A percentile compares a stretch with the other conserved stretches of the same genome.
Evolutionary conservation across 495 filamentous ascomycete genomes (phyloP).

Genomic region (Articulospora tetracladia): DNA sequence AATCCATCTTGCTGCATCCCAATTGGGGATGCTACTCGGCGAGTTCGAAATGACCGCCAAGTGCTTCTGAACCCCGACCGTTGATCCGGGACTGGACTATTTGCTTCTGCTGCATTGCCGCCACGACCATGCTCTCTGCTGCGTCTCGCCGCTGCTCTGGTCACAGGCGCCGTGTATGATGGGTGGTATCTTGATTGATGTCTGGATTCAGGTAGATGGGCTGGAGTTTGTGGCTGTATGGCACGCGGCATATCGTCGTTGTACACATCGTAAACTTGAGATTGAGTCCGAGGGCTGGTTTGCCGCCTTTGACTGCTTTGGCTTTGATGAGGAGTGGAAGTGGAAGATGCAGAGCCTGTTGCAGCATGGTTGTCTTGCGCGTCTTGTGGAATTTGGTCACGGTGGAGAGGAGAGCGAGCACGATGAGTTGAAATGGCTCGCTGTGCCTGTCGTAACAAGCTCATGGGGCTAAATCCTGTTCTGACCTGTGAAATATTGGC

Average conservation of each 20-base stretch:
- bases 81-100: not conserved
- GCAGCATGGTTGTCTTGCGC: not conserved
- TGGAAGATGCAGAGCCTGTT: constrained; percentile 23
- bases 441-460: constrained; percentile 8
- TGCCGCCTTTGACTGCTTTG: not conserved
- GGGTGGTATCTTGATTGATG: constrained; percentile 43
- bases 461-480: constrained; percentile 3
- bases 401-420: constrained; percentile 25
- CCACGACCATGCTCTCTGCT: not conserved
- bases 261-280: constrained; percentile 36
- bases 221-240: constrained; percentile 53
- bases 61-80: not conserved
- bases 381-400: constrained; percentile 20
- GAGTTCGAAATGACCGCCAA: not conserved
- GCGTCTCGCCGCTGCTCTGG: constrained; percentile 12
- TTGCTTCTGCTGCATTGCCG: constrained; percentile 5
- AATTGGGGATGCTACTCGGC: constrained; percentile 26
- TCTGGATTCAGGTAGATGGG: constrained; percentile 46
- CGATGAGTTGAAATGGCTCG: constrained; percentile 26
- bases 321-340: constrained; percentile 7
- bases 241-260: constrained; percentile 45
- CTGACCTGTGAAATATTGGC: constrained; percentile 2
- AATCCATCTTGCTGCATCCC: constrained; percentile 36
- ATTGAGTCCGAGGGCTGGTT: constrained; percentile 14
- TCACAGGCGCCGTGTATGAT: constrained; percentile 40